Evolutionary conservation across 2,329 filamentous ascomycete genomes (phyloP).

Genomic region (Coleophoma crateriformis): DNA sequence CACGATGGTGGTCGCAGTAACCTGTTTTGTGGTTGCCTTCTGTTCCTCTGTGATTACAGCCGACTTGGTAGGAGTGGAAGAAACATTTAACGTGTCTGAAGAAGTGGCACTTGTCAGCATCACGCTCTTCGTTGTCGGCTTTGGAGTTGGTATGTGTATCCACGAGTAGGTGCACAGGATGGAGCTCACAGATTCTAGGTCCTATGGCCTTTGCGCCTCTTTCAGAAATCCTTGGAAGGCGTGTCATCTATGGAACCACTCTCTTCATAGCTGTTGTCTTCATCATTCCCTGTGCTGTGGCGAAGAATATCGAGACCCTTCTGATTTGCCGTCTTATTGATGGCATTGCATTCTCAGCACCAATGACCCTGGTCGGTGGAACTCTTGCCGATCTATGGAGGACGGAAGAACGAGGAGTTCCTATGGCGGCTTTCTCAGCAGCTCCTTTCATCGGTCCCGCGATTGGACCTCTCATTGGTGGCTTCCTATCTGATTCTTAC

Average conservation of each 20-base stretch:
- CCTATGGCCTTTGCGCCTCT: constrained; percentile 77
- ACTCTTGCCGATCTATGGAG: constrained; percentile 81
- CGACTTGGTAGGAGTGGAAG: constrained; percentile 58
- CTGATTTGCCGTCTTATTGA: constrained; percentile 73
- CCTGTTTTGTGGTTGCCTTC: constrained; percentile 63
- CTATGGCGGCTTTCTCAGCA: constrained; percentile 81
- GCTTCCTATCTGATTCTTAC: constrained; percentile 63
- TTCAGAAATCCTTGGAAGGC: constrained; percentile 69
- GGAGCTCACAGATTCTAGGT: constrained; percentile 30
- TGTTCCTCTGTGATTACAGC: constrained; percentile 73
- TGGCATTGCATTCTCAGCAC: constrained; percentile 78
- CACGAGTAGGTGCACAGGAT: too few relatives aligned
- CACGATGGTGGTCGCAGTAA: constrained; percentile 77
- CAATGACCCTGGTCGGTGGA: constrained; percentile 81
- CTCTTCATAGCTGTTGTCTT: constrained; percentile 63
- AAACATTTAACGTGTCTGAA: constrained; percentile 61
- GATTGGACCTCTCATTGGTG: constrained; percentile 71
- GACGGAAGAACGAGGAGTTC: constrained; percentile 77
- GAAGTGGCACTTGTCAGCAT: constrained; percentile 71
- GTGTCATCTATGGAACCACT: constrained; percentile 53
- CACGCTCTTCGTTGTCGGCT: constrained; percentile 75
- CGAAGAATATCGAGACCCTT: constrained; percentile 70
- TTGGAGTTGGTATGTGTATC: constrained; percentile 58
- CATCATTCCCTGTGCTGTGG: constrained; percentile 72
- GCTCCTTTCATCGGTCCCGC: constrained; percentile 80